These are phyloP conservation scores for Paramecium bursaria DNA, from an alignment of 73 alveolate genomes.

Conservation along the genomic window DNA sequence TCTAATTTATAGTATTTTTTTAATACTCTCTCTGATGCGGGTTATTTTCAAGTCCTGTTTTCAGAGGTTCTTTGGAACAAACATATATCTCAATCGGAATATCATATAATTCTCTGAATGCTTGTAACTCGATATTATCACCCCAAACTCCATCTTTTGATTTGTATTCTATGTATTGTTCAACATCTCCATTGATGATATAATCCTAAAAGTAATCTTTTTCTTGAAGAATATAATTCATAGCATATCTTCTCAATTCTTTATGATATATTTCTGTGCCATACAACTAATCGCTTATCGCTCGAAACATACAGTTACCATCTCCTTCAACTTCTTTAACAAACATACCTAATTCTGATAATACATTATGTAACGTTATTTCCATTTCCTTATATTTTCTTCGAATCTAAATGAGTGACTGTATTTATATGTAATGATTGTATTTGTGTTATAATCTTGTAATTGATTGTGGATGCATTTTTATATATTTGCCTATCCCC, in stretches of 20 bases:
- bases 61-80: slow-evolving; percentile 89
- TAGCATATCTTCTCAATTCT: slow-evolving; percentile 86
- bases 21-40: slow-evolving; percentile 67
- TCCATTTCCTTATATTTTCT: slow-evolving; percentile 57
- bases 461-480: not conserved
- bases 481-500: slow-evolving; percentile 46
- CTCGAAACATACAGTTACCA: slow-evolving; percentile 98
- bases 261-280: slow-evolving; percentile 90
- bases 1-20: slow-evolving; percentile 10
- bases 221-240: slow-evolving; percentile 93
- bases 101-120: slow-evolving; percentile 94
- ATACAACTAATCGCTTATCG: slow-evolving; percentile 94
- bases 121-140: slow-evolving; percentile 97
- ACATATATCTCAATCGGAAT: slow-evolving; percentile 97
- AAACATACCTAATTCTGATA: slow-evolving; percentile 23
- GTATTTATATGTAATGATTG: slow-evolving; percentile 3
- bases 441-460: slow-evolving; percentile 31
- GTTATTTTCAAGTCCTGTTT: slow-evolving; percentile 94
- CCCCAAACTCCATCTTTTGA: slow-evolving; percentile 98
- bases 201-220: slow-evolving; percentile 92
- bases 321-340: slow-evolving; percentile 85
- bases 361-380: not conserved
- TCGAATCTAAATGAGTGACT: slow-evolving; percentile 9
- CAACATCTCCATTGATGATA: slow-evolving; percentile 88
- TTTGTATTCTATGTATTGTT: slow-evolving; percentile 85